Evolutionary conservation across 192 early-diverging fungal species (phyloP).

Genomic region (Gamsiella multidivaricata): DNA sequence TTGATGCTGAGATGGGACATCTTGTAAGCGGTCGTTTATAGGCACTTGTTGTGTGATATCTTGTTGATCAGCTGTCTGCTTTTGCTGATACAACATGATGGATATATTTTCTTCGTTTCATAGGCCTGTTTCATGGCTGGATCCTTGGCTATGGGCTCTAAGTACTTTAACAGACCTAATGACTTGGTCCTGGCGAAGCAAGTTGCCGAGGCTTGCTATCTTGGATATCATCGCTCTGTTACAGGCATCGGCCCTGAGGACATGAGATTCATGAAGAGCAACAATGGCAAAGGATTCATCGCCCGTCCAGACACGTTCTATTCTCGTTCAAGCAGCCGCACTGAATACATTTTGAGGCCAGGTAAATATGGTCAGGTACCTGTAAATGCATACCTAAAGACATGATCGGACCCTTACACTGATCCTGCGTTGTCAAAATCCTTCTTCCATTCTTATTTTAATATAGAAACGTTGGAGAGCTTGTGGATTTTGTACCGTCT

Average conservation of each 20-base stretch:
- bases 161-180: slow-evolving; percentile 52
- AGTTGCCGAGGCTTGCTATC: slow-evolving; percentile 61
- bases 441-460: too few species aligned
- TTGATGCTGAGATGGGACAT: slow-evolving; percentile 46
- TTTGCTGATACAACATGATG: too few species aligned
- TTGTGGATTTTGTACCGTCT: slow-evolving; percentile 78
- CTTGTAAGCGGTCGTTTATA: slow-evolving; percentile 29
- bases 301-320: slow-evolving; percentile 21
- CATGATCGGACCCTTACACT: too few species aligned
- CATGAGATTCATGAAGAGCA: slow-evolving; percentile 33
- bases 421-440: too few species aligned
- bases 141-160: slow-evolving; percentile 58
- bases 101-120: slow-evolving; percentile 5
- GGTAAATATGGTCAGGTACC: too few species aligned
- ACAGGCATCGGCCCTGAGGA: slow-evolving; percentile 67
- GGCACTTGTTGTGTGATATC: too few species aligned
- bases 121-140: slow-evolving; percentile 69
- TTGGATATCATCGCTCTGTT: slow-evolving; percentile 53
- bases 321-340: slow-evolving; percentile 6
- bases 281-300: not conserved
- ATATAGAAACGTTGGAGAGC: slow-evolving; percentile 75
- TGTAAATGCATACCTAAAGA: too few species aligned
- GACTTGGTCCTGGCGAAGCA: slow-evolving; percentile 49
- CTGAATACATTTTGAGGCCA: slow-evolving; percentile 60
- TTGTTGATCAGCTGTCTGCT: too few species aligned